Evolutionary conservation across 345 rosid species (phyloP), one percentile per base, ranked within the genome.

Genomic region (Schrenkiella parvula): DNA sequence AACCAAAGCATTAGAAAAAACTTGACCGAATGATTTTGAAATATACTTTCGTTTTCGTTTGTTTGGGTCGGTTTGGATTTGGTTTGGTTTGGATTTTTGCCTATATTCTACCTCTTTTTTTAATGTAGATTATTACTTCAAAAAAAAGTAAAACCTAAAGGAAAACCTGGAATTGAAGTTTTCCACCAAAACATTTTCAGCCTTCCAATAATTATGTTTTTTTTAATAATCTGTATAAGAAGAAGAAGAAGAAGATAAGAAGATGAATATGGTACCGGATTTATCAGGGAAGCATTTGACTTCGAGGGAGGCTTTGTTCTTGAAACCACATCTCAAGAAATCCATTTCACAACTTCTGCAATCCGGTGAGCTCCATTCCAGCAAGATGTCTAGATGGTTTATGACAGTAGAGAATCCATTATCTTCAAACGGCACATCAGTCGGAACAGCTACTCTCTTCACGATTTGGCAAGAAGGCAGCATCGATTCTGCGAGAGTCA

Each of bases 321-420:
- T 29, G 72, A 81, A 77, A 21, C 89, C 87, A 19, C 96, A 92
- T 4, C 21, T 66, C 23, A 54, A 21, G 73, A 61, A 19, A 80
- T 85, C 82, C 41, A 63, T 53, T 71, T 86, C 92, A 68, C 98
- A 89, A 14, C 74, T 67, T 2, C 4, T 55, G 44, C 93, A 92
- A 69, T 80, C 58, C 9, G 95, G 89, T 1, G 58, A 42, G 66
- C 22, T 3, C 96, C 96, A 91, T 26, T 83, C 72, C 14, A 87
- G 32, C 71, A 25, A 53, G 19, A 87, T 56, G 70, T 80, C 81
- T 15, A 23, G 4, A 44, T 21, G 44, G 6, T 59, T 48, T 26
- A 87, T 77, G 23, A 56, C 58, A 42, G n/a, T 28, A 3, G 87
- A 32, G 52, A 78, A 77, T n/a, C 71, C 21, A 0, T 46, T 25